Evolutionary conservation across 148 eudicot genomes (phyloP), one percentile per base, ranked within the genome.

Genomic region (Silene latifolia): DNA sequence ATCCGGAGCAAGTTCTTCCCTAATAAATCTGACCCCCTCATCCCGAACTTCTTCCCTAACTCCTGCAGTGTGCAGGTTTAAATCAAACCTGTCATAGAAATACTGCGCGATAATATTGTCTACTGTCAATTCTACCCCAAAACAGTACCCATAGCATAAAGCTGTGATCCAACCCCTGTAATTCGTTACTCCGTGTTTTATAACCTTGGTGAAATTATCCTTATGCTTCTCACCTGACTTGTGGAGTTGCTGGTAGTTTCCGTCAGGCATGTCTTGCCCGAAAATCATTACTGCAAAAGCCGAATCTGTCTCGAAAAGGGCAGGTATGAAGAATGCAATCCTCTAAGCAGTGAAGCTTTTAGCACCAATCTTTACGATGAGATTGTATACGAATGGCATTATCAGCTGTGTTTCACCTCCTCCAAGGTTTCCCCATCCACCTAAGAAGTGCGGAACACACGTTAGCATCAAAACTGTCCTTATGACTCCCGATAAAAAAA

Each of bases 351-450:
- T 87, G 69, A 82, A 91, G 0, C 75, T 47, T 9, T 77, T 72
- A 2, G 88, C 75, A 2, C 97, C 93, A 0, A 71, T 73, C 3
- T 67, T 44, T 0, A n/a, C 51, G 4, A 93, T 88, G 39, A 88
- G 5, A 4, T 77, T 35, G 60, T 85, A 94, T 5, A 91, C 92
- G 0, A 90, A 63, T 0, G 98, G 98, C 97, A 91, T 91, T 75
- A 94, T 84, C 51, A 94, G 83, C 77, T 91, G 98, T 1, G 93
- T 87, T 0, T 88, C 96, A 2, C 98, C 98, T 2, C 96, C 96
- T 0, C 98, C 98, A 4, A 91, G 83, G 78, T 94, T 91, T 0
- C 96, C 98, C 98, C 98, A 94, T 10, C 98, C 98, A 12, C 89
- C 97, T 0, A 96, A 81, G 0, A 32, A 32, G 5, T 32, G 3